Base-by-base conservation (phyloP, 2,329 filamentous ascomycete species). In the Colletotrichum salicis region DNA sequence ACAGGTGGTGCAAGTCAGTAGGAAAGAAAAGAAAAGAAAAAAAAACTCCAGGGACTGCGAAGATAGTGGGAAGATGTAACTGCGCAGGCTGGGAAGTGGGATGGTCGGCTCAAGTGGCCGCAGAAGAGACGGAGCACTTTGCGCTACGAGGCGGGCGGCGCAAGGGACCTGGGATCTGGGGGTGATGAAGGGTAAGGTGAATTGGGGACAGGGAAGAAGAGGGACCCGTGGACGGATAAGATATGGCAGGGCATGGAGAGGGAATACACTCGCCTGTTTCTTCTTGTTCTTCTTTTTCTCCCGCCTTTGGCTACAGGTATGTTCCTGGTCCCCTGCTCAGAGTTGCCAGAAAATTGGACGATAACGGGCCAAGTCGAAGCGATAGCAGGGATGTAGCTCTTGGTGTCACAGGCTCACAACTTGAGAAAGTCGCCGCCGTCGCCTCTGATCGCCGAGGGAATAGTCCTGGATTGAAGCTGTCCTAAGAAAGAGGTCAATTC, bases 381-480 rank as follows among this genome's bases (percentile, higher is more conserved):
- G 59, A 71, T 69, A 37, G 54, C 64, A 71, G 69, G 69, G 69
- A 71, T 71, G 65, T 45, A 64, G 69, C 65, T 60, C 27, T 56
- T 59, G 58, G 69, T 52, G 52, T 64, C 31, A 24, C 22, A 31
- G 59, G 22, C 27, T 19, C 10, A 19, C 31, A 31, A 45, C 31
- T 45, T 24, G 59, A 51, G 11, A 35, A 35, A 35, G 27, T 48
- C 41, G 41, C 41, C 22, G 27, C n/a, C 51, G 55, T 56, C 45
- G 22, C 24, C 52, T 67, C 48, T 58, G 64, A 71, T 52, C 31
- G 31, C 52, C 12, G 35, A 29, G 31, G 45, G 60, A 37, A n/a
- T 37, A n/a, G 45, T 63, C 24, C n/a, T 27, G 13, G 19, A 22
- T 48, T 48, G 41, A 5, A 29, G 45, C 48, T 37, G 48, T 27